A percentile compares a stretch with the other conserved stretches of the same genome.
Evolutionary conservation across 805 yeast species (phyloP).

Genomic region (Maudiozyma turicensis): DNA sequence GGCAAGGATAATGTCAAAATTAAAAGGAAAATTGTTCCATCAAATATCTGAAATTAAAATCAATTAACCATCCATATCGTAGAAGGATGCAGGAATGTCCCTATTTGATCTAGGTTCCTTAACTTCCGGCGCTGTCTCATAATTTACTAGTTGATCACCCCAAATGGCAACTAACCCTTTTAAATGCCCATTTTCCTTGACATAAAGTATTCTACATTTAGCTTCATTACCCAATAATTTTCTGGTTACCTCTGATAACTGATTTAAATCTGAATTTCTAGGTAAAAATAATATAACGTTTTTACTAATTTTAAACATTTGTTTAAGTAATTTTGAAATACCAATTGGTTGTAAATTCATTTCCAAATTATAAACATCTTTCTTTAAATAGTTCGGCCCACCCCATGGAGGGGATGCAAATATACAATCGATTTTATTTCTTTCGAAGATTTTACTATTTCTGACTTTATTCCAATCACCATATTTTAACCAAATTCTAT

Average conservation of each 20-base stretch:
- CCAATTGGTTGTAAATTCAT: constrained; percentile 38
- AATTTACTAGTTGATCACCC: constrained; percentile 40
- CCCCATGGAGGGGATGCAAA: constrained; percentile 91
- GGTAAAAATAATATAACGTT: constrained; percentile 59
- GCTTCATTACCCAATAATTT: constrained; percentile 37
- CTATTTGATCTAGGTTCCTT: background rate
- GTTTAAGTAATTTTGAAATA: constrained; percentile 36
- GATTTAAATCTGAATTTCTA: constrained; percentile 44
- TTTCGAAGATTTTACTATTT: constrained; percentile 11
- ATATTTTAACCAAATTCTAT: constrained; percentile 37
- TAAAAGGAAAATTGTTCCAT: constrained; percentile 13
- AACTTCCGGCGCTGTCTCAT: constrained; percentile 1
- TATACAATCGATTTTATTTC: constrained; percentile 30
- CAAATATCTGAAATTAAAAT: constrained; percentile 11
- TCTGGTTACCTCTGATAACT: constrained; percentile 39
- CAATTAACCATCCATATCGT: constrained; percentile 5
- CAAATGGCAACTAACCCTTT: constrained; percentile 53
- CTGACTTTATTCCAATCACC: constrained; percentile 38
- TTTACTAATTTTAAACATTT: constrained; percentile 32
- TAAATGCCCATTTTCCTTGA: constrained; percentile 32
- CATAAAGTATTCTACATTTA: constrained; percentile 38
- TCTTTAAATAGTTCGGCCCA: constrained; percentile 49
- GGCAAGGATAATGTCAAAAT: constrained; percentile 13
- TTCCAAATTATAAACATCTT: constrained; percentile 38
- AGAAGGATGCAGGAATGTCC: background rate